Evolutionary conservation across 1,139 yeast genomes (phyloP).

Genomic region (Geotrichum aggregatum): DNA sequence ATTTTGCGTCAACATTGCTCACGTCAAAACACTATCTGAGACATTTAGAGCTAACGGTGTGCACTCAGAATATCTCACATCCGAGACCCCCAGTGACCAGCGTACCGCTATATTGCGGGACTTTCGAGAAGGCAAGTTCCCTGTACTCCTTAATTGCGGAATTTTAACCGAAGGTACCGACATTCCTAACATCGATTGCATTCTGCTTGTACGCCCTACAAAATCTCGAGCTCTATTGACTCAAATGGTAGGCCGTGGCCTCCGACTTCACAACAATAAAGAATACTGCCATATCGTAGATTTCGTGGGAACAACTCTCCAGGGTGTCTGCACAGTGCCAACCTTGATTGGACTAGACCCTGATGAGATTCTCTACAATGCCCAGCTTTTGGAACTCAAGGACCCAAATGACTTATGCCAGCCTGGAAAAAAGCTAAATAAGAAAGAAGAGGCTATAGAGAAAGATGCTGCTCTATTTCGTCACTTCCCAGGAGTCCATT

Average conservation of each 20-base stretch:
- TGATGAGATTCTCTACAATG: slow-evolving; percentile 26
- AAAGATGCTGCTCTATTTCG: slow-evolving; percentile 1
- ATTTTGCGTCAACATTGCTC: slow-evolving; percentile 72
- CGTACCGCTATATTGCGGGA: slow-evolving; percentile 53
- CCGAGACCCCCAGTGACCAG: slow-evolving; percentile 53
- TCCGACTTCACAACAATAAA: slow-evolving; percentile 61
- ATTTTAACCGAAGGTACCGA: slow-evolving; percentile 96
- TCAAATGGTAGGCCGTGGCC: slow-evolving; percentile 92
- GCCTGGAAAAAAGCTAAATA: not conserved
- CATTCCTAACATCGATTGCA: slow-evolving; percentile 81
- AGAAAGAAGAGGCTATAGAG: slow-evolving; percentile 7
- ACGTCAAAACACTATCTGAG: slow-evolving; percentile 55
- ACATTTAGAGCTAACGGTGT: slow-evolving; percentile 58
- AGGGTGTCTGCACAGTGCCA: slow-evolving; percentile 62
- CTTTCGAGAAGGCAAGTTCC: slow-evolving; percentile 58
- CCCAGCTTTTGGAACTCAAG: slow-evolving; percentile 1
- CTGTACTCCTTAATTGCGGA: slow-evolving; percentile 80
- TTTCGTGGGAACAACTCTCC: slow-evolving; percentile 56
- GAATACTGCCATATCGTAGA: slow-evolving; percentile 70
- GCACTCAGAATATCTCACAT: slow-evolving; percentile 70
- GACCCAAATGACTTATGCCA: not conserved
- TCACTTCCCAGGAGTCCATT: slow-evolving; percentile 9
- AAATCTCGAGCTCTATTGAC: slow-evolving; percentile 63
- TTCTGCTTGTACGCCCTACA: slow-evolving; percentile 78
- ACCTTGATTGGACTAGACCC: slow-evolving; percentile 51